Conservation (phyloP, 2,329 filamentous ascomycete species). For the Pyrenochaeta sp. region DNA sequence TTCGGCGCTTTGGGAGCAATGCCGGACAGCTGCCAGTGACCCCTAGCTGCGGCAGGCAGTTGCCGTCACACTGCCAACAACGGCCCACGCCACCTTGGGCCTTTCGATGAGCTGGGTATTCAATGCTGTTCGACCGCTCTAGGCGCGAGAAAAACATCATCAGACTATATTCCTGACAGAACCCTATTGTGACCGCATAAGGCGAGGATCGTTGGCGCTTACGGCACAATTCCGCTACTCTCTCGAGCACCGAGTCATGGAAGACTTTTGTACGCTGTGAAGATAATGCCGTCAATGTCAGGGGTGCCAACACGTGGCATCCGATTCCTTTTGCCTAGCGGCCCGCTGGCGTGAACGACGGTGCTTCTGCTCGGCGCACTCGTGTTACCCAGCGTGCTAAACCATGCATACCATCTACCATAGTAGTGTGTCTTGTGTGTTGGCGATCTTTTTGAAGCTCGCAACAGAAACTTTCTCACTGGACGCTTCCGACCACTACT, state of each 20-base stretch:
- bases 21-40: slow-evolving; percentile 10
- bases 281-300: slow-evolving; percentile 34
- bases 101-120: slow-evolving; percentile 5
- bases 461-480: slow-evolving; percentile 5
- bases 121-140: slow-evolving; percentile 10
- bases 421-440: neutral
- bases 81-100: slow-evolving; percentile 20
- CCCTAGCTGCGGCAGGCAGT: slow-evolving; percentile 20
- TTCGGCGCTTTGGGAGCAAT: slow-evolving; percentile 16
- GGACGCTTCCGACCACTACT: slow-evolving; percentile 19
- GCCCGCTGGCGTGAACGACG: slow-evolving; percentile 43
- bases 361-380: slow-evolving; percentile 5
- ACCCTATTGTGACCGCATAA: slow-evolving; percentile 13
- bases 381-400: slow-evolving; percentile 15
- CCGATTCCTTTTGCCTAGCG: slow-evolving; percentile 39
- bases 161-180: slow-evolving; percentile 17
- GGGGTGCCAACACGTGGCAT: slow-evolving; percentile 41
- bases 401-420: slow-evolving; percentile 1
- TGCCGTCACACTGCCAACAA: slow-evolving; percentile 29
- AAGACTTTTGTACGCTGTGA: slow-evolving; percentile 23
- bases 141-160: slow-evolving; percentile 18
- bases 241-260: slow-evolving; percentile 40
- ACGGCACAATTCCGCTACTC: slow-evolving; percentile 26
- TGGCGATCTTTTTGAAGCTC: neutral
- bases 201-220: slow-evolving; percentile 33